Evolutionary conservation across 768 basidiomycete genomes (phyloP).

Genomic region (Hygrophorus russula): DNA sequence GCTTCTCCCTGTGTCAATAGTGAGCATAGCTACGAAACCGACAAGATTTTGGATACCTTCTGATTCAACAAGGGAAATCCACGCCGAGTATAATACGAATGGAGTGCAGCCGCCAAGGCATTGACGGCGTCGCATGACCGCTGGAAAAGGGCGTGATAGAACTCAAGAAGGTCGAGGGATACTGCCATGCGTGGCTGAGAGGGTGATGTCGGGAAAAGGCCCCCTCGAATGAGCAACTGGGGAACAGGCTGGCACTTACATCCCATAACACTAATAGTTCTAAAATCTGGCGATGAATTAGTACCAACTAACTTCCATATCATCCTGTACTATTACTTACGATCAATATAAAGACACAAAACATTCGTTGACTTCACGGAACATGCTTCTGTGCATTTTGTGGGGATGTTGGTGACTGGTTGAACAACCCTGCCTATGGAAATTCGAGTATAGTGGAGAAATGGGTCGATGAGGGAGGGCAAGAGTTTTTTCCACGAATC

Average conservation of each 20-base stretch:
- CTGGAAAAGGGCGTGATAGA: conserved; percentile 10
- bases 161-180: conserved; percentile 9
- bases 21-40: no score
- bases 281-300: conserved; percentile 1
- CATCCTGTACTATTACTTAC: no score
- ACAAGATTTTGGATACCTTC: no score
- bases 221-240: conserved; percentile 6
- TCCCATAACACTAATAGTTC: neutral
- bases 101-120: conserved; percentile 7
- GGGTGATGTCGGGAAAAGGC: conserved; percentile 11
- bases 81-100: conserved; percentile 5
- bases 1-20: conserved; percentile 11
- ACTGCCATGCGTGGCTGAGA: conserved; percentile 8
- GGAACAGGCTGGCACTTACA: conserved; percentile 5
- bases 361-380: neutral
- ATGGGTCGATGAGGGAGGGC: conserved; percentile 4
- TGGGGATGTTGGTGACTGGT: neutral
- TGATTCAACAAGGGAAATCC: conserved; percentile 4
- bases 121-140: conserved; percentile 10
- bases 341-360: conserved; percentile 6
- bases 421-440: neutral
- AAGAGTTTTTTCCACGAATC: conserved; percentile 2
- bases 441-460: neutral
- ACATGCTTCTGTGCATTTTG: neutral
- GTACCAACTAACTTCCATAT: no score